Conservation (phyloP, 805 yeast species). For the Starmerella apis region DNA sequence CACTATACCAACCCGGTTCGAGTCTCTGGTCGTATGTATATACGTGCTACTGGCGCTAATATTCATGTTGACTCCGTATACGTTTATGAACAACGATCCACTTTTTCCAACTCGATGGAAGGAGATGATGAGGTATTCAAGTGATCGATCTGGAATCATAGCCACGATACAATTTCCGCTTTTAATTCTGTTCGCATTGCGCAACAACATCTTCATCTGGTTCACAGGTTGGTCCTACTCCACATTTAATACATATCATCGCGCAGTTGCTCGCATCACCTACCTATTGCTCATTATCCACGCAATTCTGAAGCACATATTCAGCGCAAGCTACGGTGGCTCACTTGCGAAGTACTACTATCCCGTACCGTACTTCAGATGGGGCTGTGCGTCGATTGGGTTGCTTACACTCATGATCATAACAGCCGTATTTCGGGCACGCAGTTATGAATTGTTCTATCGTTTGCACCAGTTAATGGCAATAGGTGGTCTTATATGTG, state of each 20-base stretch:
- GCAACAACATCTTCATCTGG: slow-evolving; percentile 53
- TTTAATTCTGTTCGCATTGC: slow-evolving; percentile 47
- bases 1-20: slow-evolving; percentile 46
- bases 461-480: slow-evolving; percentile 46
- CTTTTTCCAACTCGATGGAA: slow-evolving; percentile 30
- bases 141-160: slow-evolving; percentile 49
- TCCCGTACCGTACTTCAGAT: slow-evolving; percentile 31
- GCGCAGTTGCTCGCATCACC: slow-evolving; percentile 44
- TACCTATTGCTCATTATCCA: slow-evolving; percentile 40
- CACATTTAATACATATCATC: slow-evolving; percentile 47
- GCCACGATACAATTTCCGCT: slow-evolving; percentile 42
- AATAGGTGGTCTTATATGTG: slow-evolving; percentile 41
- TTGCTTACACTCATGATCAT: slow-evolving; percentile 35
- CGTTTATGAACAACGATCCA: slow-evolving; percentile 31
- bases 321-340: slow-evolving; percentile 31
- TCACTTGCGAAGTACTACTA: slow-evolving; percentile 30
- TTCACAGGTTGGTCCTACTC: slow-evolving; percentile 48
- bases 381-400: slow-evolving; percentile 32
- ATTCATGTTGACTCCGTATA: slow-evolving; percentile 29
- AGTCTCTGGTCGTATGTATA: slow-evolving; percentile 36
- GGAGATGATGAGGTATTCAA: slow-evolving; percentile 36
- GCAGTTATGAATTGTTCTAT: slow-evolving; percentile 47
- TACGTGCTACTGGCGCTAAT: slow-evolving; percentile 35
- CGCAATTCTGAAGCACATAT: slow-evolving; percentile 41
- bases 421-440: slow-evolving; percentile 43